Percentiles rank a stretch among this genome's conserved stretches.
Conservation (phyloP, 768 basidiomycete genomes). For the Leucogyrophana mollusca region DNA sequence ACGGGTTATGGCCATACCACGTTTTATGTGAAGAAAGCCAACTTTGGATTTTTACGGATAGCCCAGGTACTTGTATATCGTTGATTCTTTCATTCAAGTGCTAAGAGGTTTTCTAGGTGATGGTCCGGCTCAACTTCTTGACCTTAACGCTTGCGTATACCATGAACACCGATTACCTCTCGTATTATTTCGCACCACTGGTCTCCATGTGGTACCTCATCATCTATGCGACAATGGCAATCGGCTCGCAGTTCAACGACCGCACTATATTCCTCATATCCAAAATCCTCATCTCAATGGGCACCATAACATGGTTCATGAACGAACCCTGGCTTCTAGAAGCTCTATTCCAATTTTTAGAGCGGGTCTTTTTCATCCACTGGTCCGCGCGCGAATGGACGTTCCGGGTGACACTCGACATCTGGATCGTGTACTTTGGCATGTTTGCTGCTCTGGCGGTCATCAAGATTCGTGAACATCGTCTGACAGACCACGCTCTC, state of each 20-base stretch:
- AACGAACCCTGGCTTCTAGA: slow-evolving; percentile 61
- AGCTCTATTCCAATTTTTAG: slow-evolving; percentile 59
- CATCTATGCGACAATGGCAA: slow-evolving; percentile 76
- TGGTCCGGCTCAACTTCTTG: slow-evolving; percentile 82
- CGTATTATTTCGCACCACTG: slow-evolving; percentile 88
- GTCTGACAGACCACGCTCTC: slow-evolving; percentile 63
- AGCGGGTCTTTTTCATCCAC: slow-evolving; percentile 64
- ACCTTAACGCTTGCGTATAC: slow-evolving; percentile 82
- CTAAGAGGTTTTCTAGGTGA: slow-evolving; percentile 41
- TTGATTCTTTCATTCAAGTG: slow-evolving; percentile 2
- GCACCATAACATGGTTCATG: slow-evolving; percentile 65
- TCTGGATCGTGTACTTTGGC: slow-evolving; percentile 86
- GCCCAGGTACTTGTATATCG: slow-evolving; percentile 49
- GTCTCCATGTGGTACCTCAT: slow-evolving; percentile 90
- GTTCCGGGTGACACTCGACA: slow-evolving; percentile 86
- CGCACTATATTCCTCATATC: slow-evolving; percentile 59
- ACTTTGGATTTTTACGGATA: slow-evolving; percentile 78
- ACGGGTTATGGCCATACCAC: slow-evolving; percentile 89
- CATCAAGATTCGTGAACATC: slow-evolving; percentile 74
- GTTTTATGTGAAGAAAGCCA: slow-evolving; percentile 87
- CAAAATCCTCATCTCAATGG: slow-evolving; percentile 71
- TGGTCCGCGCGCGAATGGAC: slow-evolving; percentile 89
- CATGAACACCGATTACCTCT: slow-evolving; percentile 91
- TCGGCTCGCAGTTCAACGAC: slow-evolving; percentile 74
- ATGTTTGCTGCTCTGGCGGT: slow-evolving; percentile 75